These are phyloP conservation scores for Austroboletus niveus DNA, from an alignment of 1,284 basidiomycete species.

Conservation along the genomic window DNA sequence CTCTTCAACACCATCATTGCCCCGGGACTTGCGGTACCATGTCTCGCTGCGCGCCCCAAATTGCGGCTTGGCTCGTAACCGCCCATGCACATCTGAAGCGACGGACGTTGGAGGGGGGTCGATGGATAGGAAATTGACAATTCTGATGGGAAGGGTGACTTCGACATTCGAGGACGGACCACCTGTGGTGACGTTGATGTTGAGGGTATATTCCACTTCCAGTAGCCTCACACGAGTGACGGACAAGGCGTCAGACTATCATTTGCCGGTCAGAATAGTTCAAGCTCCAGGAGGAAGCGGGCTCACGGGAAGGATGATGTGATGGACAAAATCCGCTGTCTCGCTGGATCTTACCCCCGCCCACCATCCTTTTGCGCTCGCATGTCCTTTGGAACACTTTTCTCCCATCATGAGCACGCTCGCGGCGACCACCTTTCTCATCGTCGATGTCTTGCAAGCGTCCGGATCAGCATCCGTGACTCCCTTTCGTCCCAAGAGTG, in stretches of 20 bases:
- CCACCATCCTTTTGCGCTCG: conserved; percentile 89
- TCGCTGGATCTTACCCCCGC: conserved; percentile 70
- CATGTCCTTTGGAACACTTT: conserved; percentile 60
- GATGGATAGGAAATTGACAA: conserved; percentile 79
- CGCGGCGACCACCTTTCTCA: conserved; percentile 65
- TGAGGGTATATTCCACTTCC: conserved; percentile 78
- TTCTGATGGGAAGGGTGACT: conserved; percentile 67
- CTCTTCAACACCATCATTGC: conserved; percentile 13
- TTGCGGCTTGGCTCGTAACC: conserved; percentile 20
- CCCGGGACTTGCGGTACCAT: conserved; percentile 30
- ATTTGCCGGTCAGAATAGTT: conserved; percentile 4
- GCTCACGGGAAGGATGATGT: conserved; percentile 72
- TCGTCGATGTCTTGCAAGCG: conserved; percentile 59
- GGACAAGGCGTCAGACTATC: conserved; percentile 70
- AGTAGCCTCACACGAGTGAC: conserved; percentile 74
- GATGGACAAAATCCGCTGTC: conserved; percentile 59
- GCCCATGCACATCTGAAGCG: conserved; percentile 23
- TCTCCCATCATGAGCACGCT: conserved; percentile 66
- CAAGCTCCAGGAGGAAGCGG: conserved; percentile 1
- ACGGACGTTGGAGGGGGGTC: conserved; percentile 63
- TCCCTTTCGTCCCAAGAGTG: conserved; percentile 38
- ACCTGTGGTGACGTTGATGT: conserved; percentile 67
- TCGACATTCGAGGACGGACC: conserved; percentile 64
- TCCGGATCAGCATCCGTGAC: conserved; percentile 42
- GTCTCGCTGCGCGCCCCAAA: conserved; percentile 20